A percentile compares a stretch with the other conserved stretches of the same genome.
Conservation (phyloP, 352 stramenopile species). For the Phytopythium oedochilum region DNA sequence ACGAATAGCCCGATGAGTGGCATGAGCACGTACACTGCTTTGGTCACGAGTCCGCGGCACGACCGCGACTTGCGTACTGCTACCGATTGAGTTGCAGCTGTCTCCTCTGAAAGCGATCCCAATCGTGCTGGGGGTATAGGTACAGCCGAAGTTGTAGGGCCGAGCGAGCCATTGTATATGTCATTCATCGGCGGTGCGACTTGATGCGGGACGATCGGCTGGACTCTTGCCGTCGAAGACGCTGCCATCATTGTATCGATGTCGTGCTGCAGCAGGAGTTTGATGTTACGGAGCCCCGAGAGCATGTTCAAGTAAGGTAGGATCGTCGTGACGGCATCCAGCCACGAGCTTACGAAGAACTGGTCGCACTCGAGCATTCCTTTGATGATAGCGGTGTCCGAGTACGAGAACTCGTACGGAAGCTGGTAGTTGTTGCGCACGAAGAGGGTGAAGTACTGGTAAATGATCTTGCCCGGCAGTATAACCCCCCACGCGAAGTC, state of each 20-base stretch:
- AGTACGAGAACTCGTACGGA: constrained; percentile 19
- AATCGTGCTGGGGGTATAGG: background rate
- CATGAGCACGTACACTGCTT: constrained; percentile 12
- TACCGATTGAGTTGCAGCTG: background rate
- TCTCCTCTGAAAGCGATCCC: background rate
- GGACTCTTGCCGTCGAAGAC: background rate
- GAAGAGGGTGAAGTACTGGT: constrained; percentile 23
- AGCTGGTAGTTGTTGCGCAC: constrained; percentile 15
- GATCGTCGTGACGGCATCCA: constrained; percentile 23
- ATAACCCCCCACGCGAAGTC: constrained; percentile 27
- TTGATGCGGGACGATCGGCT: background rate
- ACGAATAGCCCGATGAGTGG: constrained; percentile 22
- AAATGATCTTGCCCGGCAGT: constrained; percentile 24
- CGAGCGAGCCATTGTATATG: background rate
- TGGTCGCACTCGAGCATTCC: constrained; percentile 28
- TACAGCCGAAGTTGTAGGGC: background rate
- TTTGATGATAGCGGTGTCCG: constrained; percentile 21
- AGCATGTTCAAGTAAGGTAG: constrained; percentile 32
- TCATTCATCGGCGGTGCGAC: background rate
- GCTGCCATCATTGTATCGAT: constrained; percentile 11
- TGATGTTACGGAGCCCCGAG: constrained; percentile 20
- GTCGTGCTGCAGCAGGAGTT: constrained; percentile 23
- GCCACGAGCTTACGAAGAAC: constrained; percentile 30
- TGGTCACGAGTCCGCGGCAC: background rate
- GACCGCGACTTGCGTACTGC: background rate